These are phyloP conservation scores for Calonectria henricotiae DNA, from an alignment of 2,329 filamentous ascomycete genomes.

Conservation along the genomic window DNA sequence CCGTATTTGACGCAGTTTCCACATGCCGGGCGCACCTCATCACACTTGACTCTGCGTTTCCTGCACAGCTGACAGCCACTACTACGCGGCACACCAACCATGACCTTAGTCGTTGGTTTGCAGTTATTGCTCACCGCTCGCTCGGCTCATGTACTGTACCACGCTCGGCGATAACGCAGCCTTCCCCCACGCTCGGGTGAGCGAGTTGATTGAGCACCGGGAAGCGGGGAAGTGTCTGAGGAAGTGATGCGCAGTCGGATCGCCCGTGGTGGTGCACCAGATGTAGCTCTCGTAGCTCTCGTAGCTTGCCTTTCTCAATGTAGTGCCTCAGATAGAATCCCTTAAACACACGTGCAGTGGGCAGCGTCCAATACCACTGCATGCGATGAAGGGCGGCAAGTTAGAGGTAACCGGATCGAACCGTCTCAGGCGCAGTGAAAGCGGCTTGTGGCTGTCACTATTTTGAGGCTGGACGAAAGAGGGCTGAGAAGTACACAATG, in stretches of 20 bases:
- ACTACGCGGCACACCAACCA: conserved; percentile 61
- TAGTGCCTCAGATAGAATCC: conserved; percentile 21
- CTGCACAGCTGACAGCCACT: conserved; percentile 61
- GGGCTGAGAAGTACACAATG: conserved; percentile 14
- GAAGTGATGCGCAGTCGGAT: conserved; percentile 24
- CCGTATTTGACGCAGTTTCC: conserved; percentile 61
- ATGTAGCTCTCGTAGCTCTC: conserved; percentile 29
- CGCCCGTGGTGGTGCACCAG: conserved; percentile 12
- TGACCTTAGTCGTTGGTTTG: conserved; percentile 45
- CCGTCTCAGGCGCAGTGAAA: conserved; percentile 28
- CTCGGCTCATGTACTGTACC: conserved; percentile 43
- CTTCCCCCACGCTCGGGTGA: conserved; percentile 39
- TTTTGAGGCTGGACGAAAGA: conserved; percentile 22
- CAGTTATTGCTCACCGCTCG: conserved; percentile 48
- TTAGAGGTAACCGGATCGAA: conserved; percentile 5
- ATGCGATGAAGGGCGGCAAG: conserved; percentile 28
- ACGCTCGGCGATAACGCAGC: conserved; percentile 45
- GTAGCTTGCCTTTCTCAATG: conserved; percentile 18
- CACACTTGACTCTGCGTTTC: conserved; percentile 64
- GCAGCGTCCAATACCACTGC: neutral
- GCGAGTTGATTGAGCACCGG: neutral
- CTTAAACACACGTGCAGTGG: conserved; percentile 12
- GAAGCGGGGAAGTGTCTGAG: conserved; percentile 34
- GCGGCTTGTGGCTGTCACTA: conserved; percentile 23
- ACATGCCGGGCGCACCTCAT: conserved; percentile 62